These are phyloP conservation scores for Petasospora rhodanensis DNA, from an alignment of 1,139 yeast species.

Conservation along the genomic window DNA sequence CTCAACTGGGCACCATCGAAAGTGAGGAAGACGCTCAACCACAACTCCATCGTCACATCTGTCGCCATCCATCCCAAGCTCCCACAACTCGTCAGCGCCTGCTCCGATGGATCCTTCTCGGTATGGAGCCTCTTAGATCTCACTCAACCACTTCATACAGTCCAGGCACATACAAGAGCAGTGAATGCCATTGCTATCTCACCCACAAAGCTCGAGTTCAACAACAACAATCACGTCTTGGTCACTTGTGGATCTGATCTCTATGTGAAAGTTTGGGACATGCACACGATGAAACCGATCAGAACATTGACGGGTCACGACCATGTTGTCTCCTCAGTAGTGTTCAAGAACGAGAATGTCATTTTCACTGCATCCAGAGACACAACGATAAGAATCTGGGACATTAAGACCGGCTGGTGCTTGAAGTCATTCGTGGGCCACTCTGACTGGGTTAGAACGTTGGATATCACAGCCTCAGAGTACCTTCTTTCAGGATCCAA, in stretches of 20 bases:
- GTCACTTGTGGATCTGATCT: constrained; percentile 76
- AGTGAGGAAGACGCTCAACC: constrained; percentile 45
- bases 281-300: constrained; percentile 45
- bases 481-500: constrained; percentile 73
- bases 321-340: constrained; percentile 70
- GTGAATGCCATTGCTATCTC: constrained; percentile 62
- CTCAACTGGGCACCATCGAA: constrained; percentile 67
- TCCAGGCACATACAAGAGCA: constrained; percentile 74
- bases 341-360: constrained; percentile 42
- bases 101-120: constrained; percentile 69
- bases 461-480: constrained; percentile 50
- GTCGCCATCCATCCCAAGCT: constrained; percentile 70
- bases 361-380: constrained; percentile 79
- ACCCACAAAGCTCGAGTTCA: constrained; percentile 30
- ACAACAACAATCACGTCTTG: constrained; percentile 26
- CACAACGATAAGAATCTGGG: constrained; percentile 72
- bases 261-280: constrained; percentile 66
- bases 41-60: constrained; percentile 61
- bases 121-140: constrained; percentile 69
- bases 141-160: constrained; percentile 62
- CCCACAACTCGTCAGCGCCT: constrained; percentile 62
- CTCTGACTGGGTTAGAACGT: constrained; percentile 81
- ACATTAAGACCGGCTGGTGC: constrained; percentile 64
- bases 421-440: constrained; percentile 68
- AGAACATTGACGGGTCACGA: constrained; percentile 85